Percentiles rank a stretch among this genome's conserved stretches.
phyloP scores from a whole-genome alignment of 257 asterid genomes.

The Scutellaria minor region DNA sequence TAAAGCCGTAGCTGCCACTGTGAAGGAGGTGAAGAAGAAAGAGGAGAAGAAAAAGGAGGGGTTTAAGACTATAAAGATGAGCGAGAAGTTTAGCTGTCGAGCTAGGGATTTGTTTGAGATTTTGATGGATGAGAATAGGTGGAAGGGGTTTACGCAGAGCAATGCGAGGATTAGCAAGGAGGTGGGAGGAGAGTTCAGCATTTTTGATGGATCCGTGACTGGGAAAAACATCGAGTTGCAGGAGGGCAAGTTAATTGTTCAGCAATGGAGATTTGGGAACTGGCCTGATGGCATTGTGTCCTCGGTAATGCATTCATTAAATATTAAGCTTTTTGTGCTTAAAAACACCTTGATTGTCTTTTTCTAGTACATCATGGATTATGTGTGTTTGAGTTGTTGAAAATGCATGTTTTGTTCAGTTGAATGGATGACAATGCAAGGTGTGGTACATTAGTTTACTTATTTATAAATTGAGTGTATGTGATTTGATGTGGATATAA shows the following conservation, averaged over 20 bases:
- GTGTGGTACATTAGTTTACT: background rate
- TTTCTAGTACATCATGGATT: background rate
- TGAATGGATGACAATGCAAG: background rate
- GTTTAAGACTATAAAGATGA: slow-evolving; percentile 87
- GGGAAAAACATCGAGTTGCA: slow-evolving; percentile 81
- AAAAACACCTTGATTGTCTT: background rate
- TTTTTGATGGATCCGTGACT: slow-evolving; percentile 86
- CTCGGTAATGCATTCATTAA: slow-evolving; percentile 47
- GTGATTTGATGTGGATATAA: background rate
- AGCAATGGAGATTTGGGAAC: slow-evolving; percentile 94
- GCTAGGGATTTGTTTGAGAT: slow-evolving; percentile 86
- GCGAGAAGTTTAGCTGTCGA: slow-evolving; percentile 81
- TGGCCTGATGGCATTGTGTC: slow-evolving; percentile 89
- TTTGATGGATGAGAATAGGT: slow-evolving; percentile 94
- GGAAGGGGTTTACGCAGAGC: slow-evolving; percentile 96
- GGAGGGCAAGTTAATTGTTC: slow-evolving; percentile 81
- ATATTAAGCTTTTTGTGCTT: background rate
- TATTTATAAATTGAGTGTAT: background rate
- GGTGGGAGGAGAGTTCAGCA: slow-evolving; percentile 83
- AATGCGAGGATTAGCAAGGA: slow-evolving; percentile 88
- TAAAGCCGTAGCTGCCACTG: slow-evolving; percentile 14
- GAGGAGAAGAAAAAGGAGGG: slow-evolving; percentile 77
- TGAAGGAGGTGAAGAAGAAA: slow-evolving; percentile 52
- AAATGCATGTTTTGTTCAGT: background rate
- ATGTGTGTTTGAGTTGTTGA: slow-evolving; percentile 9